These are phyloP conservation scores for Umbilicaria muhlenbergii DNA, from an alignment of 495 filamentous ascomycete species.

Conservation along the genomic window DNA sequence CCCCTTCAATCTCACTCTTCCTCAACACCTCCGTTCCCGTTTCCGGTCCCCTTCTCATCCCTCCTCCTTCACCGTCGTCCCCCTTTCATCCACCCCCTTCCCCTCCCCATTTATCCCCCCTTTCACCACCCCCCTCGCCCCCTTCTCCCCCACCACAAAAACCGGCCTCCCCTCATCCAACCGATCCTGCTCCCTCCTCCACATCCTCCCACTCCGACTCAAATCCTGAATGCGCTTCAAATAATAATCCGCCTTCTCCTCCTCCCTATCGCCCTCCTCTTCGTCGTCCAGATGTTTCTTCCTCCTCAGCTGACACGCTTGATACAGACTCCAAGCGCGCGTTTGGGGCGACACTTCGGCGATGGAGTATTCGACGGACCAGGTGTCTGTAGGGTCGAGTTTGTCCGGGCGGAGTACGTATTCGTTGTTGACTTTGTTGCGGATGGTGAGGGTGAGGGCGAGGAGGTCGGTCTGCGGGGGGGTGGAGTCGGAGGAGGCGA, in stretches of 20 bases:
- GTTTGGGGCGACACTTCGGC: slow-evolving; percentile 29
- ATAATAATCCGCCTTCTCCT: slow-evolving; percentile 23
- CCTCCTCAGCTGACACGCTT: slow-evolving; percentile 33
- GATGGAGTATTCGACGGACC: slow-evolving; percentile 65
- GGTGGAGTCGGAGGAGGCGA: not conserved
- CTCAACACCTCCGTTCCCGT: too few relatives aligned
- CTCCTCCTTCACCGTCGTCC: too few relatives aligned
- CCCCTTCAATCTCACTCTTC: too few relatives aligned
- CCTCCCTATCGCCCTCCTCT: slow-evolving; percentile 22
- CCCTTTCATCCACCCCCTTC: too few relatives aligned
- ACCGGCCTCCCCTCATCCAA: slow-evolving; percentile 20
- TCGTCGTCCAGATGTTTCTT: slow-evolving; percentile 22
- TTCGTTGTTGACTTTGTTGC: slow-evolving; percentile 55
- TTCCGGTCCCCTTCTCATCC: too few relatives aligned
- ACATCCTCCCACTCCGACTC: slow-evolving; percentile 27
- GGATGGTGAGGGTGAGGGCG: slow-evolving; percentile 51
- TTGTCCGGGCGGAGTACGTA: slow-evolving; percentile 42
- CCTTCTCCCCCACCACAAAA: slow-evolving; percentile 4
- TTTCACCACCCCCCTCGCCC: too few relatives aligned
- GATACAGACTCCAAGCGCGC: slow-evolving; percentile 32
- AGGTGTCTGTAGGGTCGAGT: slow-evolving; percentile 36
- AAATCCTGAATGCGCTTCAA: slow-evolving; percentile 26
- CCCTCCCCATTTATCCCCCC: too few relatives aligned
- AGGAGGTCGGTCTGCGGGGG: slow-evolving; percentile 26
- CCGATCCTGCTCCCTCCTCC: slow-evolving; percentile 31